These are phyloP conservation scores for Neophaeococcomyces aloes DNA, from an alignment of 2,329 filamentous ascomycete species.

Conservation along the genomic window DNA sequence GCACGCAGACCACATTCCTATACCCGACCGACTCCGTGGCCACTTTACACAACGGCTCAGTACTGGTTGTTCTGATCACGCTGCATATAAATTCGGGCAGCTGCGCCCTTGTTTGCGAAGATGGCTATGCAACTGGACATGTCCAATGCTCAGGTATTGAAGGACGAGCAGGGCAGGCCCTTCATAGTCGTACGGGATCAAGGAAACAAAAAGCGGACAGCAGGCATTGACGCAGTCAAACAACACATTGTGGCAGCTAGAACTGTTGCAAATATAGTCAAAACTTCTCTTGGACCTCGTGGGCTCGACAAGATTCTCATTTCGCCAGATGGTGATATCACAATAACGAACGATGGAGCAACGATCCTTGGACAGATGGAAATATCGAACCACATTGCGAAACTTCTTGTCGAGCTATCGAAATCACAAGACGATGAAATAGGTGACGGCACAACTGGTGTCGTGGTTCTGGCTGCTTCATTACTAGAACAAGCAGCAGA, in stretches of 20 bases:
- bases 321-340: slow-evolving; percentile 96
- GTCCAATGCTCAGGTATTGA: slow-evolving; percentile 58
- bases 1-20: too few species aligned
- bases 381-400: slow-evolving; percentile 95
- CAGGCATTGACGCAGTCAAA: slow-evolving; percentile 95
- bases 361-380: slow-evolving; percentile 97
- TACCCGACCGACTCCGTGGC: too few species aligned
- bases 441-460: slow-evolving; percentile 93
- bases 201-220: slow-evolving; percentile 93
- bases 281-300: slow-evolving; percentile 88
- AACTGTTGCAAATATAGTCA: slow-evolving; percentile 94
- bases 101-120: background rate
- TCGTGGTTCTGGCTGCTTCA: slow-evolving; percentile 89
- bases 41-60: too few species aligned
- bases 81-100: too few species aligned
- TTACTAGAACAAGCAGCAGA: slow-evolving; percentile 93
- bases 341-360: slow-evolving; percentile 96
- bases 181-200: slow-evolving; percentile 99
- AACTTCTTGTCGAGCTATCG: slow-evolving; percentile 89
- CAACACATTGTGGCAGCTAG: slow-evolving; percentile 94
- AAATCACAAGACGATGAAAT: slow-evolving; percentile 99
- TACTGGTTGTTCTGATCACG: too few species aligned
- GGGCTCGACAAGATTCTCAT: slow-evolving; percentile 99
- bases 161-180: slow-evolving; percentile 92
- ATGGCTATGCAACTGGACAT: slow-evolving; percentile 22